phyloP scores from a whole-genome alignment of 139 green algal species.

The Nannochloris sp. region DNA sequence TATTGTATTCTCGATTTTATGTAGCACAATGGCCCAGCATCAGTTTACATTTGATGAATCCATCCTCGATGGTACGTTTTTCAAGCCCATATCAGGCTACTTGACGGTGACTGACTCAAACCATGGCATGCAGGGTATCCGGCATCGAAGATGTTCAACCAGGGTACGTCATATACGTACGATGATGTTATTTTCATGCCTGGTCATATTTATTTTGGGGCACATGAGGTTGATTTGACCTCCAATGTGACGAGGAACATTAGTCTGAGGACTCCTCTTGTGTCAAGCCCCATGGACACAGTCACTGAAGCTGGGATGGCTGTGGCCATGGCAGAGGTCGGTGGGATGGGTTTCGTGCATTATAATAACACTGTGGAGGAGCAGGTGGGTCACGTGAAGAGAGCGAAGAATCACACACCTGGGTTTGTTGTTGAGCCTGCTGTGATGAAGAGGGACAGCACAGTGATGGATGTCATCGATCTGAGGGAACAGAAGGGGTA shows the following conservation, averaged over 20 bases:
- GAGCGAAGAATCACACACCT: constrained; percentile 65
- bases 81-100: too few species aligned
- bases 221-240: constrained; percentile 84
- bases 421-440: constrained; percentile 56
- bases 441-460: constrained; percentile 34
- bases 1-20: too few species aligned
- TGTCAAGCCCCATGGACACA: constrained; percentile 95
- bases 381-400: constrained; percentile 65
- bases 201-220: constrained; percentile 91
- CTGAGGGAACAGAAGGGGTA: constrained; percentile 41
- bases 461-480: constrained; percentile 53
- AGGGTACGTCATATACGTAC: constrained; percentile 93
- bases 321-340: constrained; percentile 84
- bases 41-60: neutral
- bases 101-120: too few species aligned
- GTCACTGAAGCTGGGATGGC: constrained; percentile 96
- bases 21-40: neutral
- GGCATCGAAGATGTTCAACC: constrained; percentile 58
- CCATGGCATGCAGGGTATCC: constrained; percentile 45
- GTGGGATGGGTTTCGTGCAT: constrained; percentile 94
- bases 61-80: constrained; percentile 3
- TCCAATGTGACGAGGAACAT: constrained; percentile 80
- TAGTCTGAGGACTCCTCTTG: constrained; percentile 71
- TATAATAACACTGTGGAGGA: constrained; percentile 94
- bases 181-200: constrained; percentile 98